These are phyloP conservation scores for Plectosphaerella cucumerina DNA, from an alignment of 2,329 filamentous ascomycete species.

Conservation along the genomic window DNA sequence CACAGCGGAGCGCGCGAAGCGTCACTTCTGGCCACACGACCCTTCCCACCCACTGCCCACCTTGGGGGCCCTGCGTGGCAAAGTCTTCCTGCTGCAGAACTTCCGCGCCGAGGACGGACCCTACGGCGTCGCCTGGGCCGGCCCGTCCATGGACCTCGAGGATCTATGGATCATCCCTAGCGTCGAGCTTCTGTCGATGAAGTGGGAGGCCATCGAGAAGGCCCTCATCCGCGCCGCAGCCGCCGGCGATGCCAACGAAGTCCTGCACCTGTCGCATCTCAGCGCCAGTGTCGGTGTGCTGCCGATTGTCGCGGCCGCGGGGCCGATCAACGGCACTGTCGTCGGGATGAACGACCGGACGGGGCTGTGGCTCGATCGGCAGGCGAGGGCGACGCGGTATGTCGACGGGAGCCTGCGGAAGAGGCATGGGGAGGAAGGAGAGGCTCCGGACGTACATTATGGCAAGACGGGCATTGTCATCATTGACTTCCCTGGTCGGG, in stretches of 20 bases:
- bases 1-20: conserved; percentile 19
- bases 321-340: conserved; percentile 34
- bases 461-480: conserved; percentile 41
- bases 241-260: conserved; percentile 25
- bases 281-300: conserved; percentile 44
- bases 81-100: conserved; percentile 43
- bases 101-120: conserved; percentile 26
- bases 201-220: conserved; percentile 39
- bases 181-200: conserved; percentile 36
- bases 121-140: conserved; percentile 42
- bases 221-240: conserved; percentile 33
- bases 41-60: conserved; percentile 30
- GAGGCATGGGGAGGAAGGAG: conserved; percentile 9
- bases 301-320: conserved; percentile 46
- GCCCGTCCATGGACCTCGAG: conserved; percentile 39
- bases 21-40: conserved; percentile 17
- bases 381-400: neutral
- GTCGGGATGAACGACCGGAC: conserved; percentile 47
- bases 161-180: conserved; percentile 42
- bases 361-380: conserved; percentile 33
- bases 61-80: conserved; percentile 39
- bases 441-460: conserved; percentile 16
- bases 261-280: conserved; percentile 40
- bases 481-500: conserved; percentile 42
- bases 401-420: neutral